phyloP scores from a whole-genome alignment of 345 rosid species.

The Odontarrhena argentea region DNA sequence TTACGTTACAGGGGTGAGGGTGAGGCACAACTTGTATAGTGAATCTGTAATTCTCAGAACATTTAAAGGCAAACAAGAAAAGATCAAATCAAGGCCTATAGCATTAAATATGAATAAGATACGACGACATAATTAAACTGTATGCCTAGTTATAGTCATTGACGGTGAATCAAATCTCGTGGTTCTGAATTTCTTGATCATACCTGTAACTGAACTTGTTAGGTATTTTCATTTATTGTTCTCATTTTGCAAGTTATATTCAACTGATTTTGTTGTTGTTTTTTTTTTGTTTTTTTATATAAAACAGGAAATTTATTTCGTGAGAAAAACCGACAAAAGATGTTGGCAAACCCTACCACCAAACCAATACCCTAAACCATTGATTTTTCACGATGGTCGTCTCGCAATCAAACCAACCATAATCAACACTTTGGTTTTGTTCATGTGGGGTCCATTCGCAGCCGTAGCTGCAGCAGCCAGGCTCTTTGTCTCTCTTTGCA shows the following conservation, averaged over 20 bases:
- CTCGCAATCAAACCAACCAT: constrained; percentile 67
- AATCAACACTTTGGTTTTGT: constrained; percentile 50
- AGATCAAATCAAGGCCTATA: constrained; percentile 7
- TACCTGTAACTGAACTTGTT: constrained; percentile 23
- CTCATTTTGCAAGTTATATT: constrained; percentile 1
- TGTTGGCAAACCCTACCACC: constrained; percentile 56
- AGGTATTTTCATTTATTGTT: constrained; percentile 30
- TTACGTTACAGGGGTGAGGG: constrained; percentile 6
- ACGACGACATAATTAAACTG: constrained; percentile 26
- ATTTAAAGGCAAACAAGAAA: constrained; percentile 5
- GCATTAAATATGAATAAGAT: constrained; percentile 31
- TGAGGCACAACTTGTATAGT: constrained; percentile 20
- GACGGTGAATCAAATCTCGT: constrained; percentile 25
- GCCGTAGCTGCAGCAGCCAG: constrained; percentile 46
- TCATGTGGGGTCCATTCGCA: constrained; percentile 77
- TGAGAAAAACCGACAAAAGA: constrained; percentile 58
- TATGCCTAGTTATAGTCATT: constrained; percentile 27
- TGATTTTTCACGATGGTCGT: constrained; percentile 85
- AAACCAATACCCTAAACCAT: constrained; percentile 56
- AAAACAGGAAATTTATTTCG: constrained; percentile 58
- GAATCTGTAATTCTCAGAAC: constrained; percentile 5
- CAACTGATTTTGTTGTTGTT: constrained; percentile 19
- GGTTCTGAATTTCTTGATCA: constrained; percentile 9
- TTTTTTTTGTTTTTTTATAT: neutral
- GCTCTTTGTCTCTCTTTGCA: constrained; percentile 36